Base-by-base conservation (phyloP, 495 filamentous ascomycete species). In the Hypoxylon fragiforme region DNA sequence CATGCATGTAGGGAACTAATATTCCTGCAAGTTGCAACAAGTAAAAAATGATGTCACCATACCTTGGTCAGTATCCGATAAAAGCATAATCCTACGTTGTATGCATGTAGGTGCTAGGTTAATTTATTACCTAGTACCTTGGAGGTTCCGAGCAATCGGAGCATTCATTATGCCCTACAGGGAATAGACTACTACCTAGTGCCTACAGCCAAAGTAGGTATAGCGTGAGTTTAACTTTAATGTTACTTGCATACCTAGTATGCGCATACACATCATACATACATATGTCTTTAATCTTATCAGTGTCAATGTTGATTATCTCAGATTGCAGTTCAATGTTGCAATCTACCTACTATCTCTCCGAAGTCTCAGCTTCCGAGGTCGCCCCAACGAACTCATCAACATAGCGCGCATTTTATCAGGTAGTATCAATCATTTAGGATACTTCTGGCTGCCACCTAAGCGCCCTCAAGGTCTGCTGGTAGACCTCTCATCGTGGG, bases 401-500 rank as follows among this genome's bases (percentile, higher is more conserved):
- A 56, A 38, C 32, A 30, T 44, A 57, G 53, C 53, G 53, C 53
- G 53, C 53, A 24, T 50, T 44, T 49, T 44, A 38, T 20, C 26
- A 56, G 45, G 44, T 49, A 7, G 53, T 36, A 34, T 44, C 36
- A n/a, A 50, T 44, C 45, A 15, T 44, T 45, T 14, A n/a, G 13
- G 39, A 57, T 30, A 53, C 30, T 49, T 41, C 35, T 41, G 48
- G 52, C 52, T 53, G 52, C 43, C 46, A 61, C 30, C 41, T 21
- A 50, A 50, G 41, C 46, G 47, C 52, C 52, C 50, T 32, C 39
- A 44, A 62, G 57, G 57, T 59, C 54, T 38, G 38, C 16, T 50
- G 48, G 46, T 57, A 62, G 58, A 62, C 58, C 58, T 62, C 52
- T 55, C n/a, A n/a, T 61, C 59, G 62, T 59, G 58, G 65, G 65